These are phyloP conservation scores for Globisporangium cystogenes DNA, from an alignment of 352 stramenopile species.

Conservation along the genomic window DNA sequence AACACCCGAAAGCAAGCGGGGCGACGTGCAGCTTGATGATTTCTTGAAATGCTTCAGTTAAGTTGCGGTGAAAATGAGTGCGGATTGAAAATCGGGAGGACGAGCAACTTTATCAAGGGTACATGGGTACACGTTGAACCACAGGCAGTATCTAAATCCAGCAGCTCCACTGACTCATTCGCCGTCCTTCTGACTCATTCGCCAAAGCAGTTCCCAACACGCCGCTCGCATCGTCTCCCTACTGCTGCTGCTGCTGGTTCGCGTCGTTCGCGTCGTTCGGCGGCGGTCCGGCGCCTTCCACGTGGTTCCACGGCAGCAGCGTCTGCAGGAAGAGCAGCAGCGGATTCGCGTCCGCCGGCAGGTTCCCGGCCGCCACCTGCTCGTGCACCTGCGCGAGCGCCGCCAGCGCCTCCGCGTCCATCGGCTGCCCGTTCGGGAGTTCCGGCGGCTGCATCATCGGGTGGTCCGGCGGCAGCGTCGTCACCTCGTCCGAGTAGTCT, in stretches of 20 bases:
- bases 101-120: no score
- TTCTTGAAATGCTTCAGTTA: background rate
- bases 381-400: constrained; percentile 53
- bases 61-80: background rate
- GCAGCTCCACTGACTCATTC: no score
- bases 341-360: constrained; percentile 74
- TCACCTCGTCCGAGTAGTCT: constrained; percentile 88
- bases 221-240: background rate
- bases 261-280: background rate
- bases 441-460: constrained; percentile 78
- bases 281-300: constrained; percentile 43
- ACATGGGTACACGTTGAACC: background rate
- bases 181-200: no score
- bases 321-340: constrained; percentile 84
- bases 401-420: constrained; percentile 51
- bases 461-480: constrained; percentile 74
- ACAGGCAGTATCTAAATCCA: no score
- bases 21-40: background rate
- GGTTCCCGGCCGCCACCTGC: constrained; percentile 58
- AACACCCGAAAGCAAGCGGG: background rate
- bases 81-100: background rate
- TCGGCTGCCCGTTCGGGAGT: constrained; percentile 49
- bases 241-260: background rate
- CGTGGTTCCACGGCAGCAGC: constrained; percentile 79
- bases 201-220: no score